Percentiles rank a stretch among this genome's conserved stretches.
phyloP scores from a whole-genome alignment of 139 green algal genomes.

The Chlorella sp. region DNA sequence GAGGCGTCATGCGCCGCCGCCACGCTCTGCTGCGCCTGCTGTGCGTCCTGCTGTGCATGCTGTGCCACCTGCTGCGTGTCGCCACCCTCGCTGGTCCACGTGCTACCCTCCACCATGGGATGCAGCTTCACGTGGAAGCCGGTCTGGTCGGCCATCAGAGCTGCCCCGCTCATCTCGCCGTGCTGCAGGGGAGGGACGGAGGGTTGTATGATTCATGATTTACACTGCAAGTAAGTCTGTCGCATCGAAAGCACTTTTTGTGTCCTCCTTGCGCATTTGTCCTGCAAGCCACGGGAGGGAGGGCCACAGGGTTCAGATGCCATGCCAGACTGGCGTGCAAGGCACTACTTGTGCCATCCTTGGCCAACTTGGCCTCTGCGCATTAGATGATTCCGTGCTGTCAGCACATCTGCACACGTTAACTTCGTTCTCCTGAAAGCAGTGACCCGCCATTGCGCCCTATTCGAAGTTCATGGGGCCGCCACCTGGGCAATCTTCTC shows the following conservation, averaged over 20 bases:
- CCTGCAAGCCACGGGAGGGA: too few relatives aligned
- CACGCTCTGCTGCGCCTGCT: not conserved
- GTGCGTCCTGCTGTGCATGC: not conserved
- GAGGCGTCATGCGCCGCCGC: not conserved
- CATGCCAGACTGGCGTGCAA: too few relatives aligned
- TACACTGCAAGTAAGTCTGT: not conserved
- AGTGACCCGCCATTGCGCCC: too few relatives aligned
- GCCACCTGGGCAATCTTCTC: too few relatives aligned
- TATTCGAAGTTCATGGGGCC: too few relatives aligned
- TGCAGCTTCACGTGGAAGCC: slow-evolving; percentile 30
- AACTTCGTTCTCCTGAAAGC: too few relatives aligned
- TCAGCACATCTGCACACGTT: too few relatives aligned
- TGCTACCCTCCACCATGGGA: slow-evolving; percentile 50
- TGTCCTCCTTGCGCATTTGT: too few relatives aligned
- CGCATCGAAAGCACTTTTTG: not conserved
- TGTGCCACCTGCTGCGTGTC: not conserved
- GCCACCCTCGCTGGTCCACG: slow-evolving; percentile 14
- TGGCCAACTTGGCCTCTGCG: too few relatives aligned
- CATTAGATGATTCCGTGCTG: too few relatives aligned
- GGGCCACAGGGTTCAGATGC: too few relatives aligned
- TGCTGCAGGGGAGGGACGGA: not conserved
- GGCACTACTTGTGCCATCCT: too few relatives aligned
- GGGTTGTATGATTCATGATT: not conserved
- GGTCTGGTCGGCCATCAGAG: not conserved
- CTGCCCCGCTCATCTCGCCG: slow-evolving; percentile 24